These are phyloP conservation scores for Eugenia klotzschiana DNA, from an alignment of 441 rosid species.

Conservation along the genomic window DNA sequence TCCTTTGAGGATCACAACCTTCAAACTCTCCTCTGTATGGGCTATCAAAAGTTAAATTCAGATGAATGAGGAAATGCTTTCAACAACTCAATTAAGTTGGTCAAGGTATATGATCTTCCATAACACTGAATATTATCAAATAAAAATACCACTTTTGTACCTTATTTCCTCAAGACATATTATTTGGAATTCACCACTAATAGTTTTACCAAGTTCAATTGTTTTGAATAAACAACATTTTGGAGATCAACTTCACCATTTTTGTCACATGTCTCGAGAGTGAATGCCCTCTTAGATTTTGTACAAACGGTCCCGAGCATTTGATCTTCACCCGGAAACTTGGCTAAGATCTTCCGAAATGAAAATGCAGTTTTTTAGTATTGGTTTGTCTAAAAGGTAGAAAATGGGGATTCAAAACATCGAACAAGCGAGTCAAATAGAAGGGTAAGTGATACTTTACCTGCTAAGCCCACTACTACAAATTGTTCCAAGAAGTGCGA, in stretches of 20 bases:
- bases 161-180: background rate
- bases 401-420: background rate
- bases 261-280: conserved; percentile 17
- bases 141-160: conserved; percentile 4
- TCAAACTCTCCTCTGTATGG: conserved; percentile 1
- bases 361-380: background rate
- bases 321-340: conserved; percentile 46
- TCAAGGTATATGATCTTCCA: background rate
- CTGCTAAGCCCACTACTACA: conserved; percentile 31
- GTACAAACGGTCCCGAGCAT: conserved; percentile 56
- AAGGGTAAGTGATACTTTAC: conserved; percentile 3
- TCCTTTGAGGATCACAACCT: conserved; percentile 23
- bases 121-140: background rate
- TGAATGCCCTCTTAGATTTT: conserved; percentile 18
- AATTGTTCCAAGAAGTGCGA: conserved; percentile 56
- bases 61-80: background rate
- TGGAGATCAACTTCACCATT: conserved; percentile 21
- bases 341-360: conserved; percentile 34
- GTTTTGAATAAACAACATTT: conserved; percentile 24
- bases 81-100: background rate
- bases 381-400: background rate
- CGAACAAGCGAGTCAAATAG: background rate
- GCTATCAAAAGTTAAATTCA: background rate
- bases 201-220: conserved; percentile 19
- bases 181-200: conserved; percentile 21